Percentiles rank a stretch among this genome's conserved stretches.
These are phyloP conservation scores for Lepidium sativum DNA, from an alignment of 345 rosid genomes.

Conservation along the genomic window DNA sequence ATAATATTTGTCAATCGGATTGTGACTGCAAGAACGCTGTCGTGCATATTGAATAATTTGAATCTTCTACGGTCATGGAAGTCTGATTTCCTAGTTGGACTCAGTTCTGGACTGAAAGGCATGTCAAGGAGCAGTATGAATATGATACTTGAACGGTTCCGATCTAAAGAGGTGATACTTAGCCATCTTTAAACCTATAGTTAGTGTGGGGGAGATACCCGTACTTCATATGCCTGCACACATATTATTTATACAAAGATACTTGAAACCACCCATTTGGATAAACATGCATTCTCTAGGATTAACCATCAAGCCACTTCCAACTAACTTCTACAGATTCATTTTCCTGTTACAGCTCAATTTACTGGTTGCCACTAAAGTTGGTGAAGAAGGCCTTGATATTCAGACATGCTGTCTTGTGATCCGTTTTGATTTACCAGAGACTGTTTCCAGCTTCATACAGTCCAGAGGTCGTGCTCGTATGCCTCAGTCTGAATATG, in stretches of 20 bases:
- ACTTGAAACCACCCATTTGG: background rate
- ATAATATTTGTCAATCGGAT: conserved; percentile 91
- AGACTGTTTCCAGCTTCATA: conserved; percentile 90
- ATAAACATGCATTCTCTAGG: background rate
- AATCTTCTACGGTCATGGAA: conserved; percentile 63
- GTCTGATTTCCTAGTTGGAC: conserved; percentile 85
- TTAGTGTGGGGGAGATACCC: background rate
- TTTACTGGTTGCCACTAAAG: conserved; percentile 89
- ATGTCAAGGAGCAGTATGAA: conserved; percentile 69
- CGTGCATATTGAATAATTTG: conserved; percentile 58
- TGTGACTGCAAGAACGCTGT: conserved; percentile 67
- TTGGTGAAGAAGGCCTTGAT: conserved; percentile 98
- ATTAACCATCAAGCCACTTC: conserved; percentile 7
- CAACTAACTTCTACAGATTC: conserved; percentile 5
- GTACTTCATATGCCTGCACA: background rate
- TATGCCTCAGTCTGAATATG: conserved; percentile 93
- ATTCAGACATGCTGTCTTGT: conserved; percentile 97
- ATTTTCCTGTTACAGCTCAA: conserved; percentile 58
- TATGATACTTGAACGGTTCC: conserved; percentile 62
- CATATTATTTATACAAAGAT: background rate
- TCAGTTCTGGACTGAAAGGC: conserved; percentile 67
- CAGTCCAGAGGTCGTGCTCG: conserved; percentile 99
- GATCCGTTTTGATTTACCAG: conserved; percentile 91
- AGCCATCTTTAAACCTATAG: background rate
- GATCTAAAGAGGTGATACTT: conserved; percentile 60